Conservation (phyloP, 2,329 filamentous ascomycete genomes). For the Ceratocystis cubensis region DNA sequence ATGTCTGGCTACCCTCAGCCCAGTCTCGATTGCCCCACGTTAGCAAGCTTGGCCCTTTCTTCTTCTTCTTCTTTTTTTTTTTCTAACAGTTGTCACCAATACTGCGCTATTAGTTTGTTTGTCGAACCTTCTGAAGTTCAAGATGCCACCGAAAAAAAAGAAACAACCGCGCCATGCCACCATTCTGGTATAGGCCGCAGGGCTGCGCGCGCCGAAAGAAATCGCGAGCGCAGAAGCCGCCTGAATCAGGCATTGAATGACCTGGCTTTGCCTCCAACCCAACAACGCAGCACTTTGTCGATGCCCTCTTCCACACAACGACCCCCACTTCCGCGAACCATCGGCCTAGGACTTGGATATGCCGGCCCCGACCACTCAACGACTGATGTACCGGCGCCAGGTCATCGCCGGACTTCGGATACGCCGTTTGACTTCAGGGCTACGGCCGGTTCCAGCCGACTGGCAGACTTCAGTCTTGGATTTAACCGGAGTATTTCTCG, state of each 20-base stretch:
- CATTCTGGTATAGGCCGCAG: background rate
- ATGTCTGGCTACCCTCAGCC: background rate
- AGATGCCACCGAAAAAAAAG: background rate
- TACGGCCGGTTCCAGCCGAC: background rate
- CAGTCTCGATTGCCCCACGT: background rate
- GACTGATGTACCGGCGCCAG: background rate
- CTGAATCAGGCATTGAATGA: slow-evolving; percentile 1
- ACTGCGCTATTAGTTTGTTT: background rate
- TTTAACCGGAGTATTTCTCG: background rate
- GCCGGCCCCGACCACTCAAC: background rate
- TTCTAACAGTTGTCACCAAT: background rate
- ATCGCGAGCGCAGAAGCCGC: background rate
- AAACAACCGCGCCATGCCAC: background rate
- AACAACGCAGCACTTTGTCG: background rate
- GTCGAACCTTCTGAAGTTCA: slow-evolving; percentile 4
- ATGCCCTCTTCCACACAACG: background rate
- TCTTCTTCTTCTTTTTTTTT: background rate
- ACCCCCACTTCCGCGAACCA: background rate
- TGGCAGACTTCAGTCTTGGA: background rate
- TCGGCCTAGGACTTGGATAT: background rate
- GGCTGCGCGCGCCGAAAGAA: background rate
- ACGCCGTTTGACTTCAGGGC: background rate
- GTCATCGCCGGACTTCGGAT: background rate
- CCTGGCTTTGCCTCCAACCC: background rate
- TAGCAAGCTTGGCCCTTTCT: no score